Percentiles rank a stretch among this genome's conserved stretches.
Conservation (phyloP, 345 rosid genomes). For the Carallia pectinifolia region DNA sequence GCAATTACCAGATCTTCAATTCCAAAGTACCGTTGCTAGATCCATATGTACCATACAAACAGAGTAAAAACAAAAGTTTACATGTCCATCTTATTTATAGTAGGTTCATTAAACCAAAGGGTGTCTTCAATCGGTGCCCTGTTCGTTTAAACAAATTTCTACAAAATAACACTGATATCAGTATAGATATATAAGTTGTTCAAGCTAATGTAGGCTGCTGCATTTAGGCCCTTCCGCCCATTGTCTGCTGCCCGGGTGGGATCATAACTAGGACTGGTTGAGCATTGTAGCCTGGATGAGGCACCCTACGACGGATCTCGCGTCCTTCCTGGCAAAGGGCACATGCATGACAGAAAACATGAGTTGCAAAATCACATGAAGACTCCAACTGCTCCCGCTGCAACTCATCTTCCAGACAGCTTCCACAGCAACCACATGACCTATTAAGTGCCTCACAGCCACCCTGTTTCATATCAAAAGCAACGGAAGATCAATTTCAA, state of each 20-base stretch:
- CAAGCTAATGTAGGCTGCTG: neutral
- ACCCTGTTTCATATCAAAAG: constrained; percentile 50
- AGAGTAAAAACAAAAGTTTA: neutral
- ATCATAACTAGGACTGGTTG: constrained; percentile 65
- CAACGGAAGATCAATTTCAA: neutral
- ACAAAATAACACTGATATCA: neutral
- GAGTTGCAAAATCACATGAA: constrained; percentile 70
- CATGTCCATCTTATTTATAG: neutral
- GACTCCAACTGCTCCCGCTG: constrained; percentile 74
- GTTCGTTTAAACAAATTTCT: neutral
- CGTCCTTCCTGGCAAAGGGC: constrained; percentile 99
- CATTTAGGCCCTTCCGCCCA: constrained; percentile 57
- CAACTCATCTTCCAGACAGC: constrained; percentile 64
- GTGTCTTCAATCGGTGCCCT: neutral
- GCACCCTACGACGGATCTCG: constrained; percentile 82
- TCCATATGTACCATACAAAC: neutral
- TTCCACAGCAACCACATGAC: constrained; percentile 81
- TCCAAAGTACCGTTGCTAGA: neutral
- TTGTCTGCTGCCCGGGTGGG: constrained; percentile 74
- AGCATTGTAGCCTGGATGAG: constrained; percentile 80
- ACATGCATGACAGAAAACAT: constrained; percentile 75
- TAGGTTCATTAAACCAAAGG: neutral
- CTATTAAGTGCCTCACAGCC: constrained; percentile 74
- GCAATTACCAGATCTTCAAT: neutral
- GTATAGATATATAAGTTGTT: constrained; percentile 6